Evolutionary conservation across 305 asterid genomes (phyloP), one percentile per base, ranked within the genome.

Genomic region (Vinca major): DNA sequence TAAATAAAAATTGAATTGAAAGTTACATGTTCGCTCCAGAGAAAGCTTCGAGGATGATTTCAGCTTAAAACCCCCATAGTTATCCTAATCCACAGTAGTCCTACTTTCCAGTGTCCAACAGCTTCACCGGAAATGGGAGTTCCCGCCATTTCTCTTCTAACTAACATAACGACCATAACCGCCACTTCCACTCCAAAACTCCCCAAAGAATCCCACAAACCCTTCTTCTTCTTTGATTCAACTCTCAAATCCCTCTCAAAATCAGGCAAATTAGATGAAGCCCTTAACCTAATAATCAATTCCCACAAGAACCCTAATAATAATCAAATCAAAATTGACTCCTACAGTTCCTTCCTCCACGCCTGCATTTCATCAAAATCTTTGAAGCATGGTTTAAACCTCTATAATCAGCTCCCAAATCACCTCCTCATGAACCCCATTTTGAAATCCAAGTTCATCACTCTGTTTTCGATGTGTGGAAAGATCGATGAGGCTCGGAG

Each of bases 391-490:
- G 86, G 84, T 56, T 80, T 71, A 37, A 66, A 41, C 12, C 67
- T 78, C 13, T 82, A 84, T 57, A 71, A 70, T 62, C 83, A 78
- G 63, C 78, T 84, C 37, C 74, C 77, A 12, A 65, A 62, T 43
- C 63, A 71, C 43, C 45, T 80, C 13, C 82, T 84, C 62, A 80
- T 62, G n/a, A 67, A 72, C 58, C 82, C 82, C 75, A 39, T 63
- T 11, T 57, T 84, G 19, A 72, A 67, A 5, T 78, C 89, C 57
- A 84, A 82, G 69, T 80, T 85, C 55, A 79, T 79, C 2, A 85
- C 85, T 62, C 80, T 82, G 70, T 82, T 82, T 82, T 78, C 86
- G 2, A 77, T 68, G 64, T 80, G 84, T 66, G 83, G 80, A 68
- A 77, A 69, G 6, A 19, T 82, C 19, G 74, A 82, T 26, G 87